Evolutionary conservation across 257 asterid genomes (phyloP).

Genomic region (Eucommia ulmoides): DNA sequence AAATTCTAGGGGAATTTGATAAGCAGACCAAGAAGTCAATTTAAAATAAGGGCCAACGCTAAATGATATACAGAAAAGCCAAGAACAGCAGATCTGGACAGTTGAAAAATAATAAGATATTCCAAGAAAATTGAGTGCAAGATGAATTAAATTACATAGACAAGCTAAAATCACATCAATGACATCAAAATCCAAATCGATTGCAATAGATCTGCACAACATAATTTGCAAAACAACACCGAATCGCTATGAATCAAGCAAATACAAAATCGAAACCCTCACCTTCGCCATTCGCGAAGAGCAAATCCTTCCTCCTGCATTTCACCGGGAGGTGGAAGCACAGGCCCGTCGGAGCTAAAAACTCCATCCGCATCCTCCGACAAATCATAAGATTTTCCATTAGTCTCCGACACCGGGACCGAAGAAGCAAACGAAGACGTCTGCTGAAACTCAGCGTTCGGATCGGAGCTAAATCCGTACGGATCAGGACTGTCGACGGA

Average conservation of each 20-base stretch:
- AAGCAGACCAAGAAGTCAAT: too few relatives aligned
- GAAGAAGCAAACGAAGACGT: neutral
- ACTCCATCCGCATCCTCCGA: neutral
- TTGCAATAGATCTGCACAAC: neutral
- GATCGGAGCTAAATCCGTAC: neutral
- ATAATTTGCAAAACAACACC: neutral
- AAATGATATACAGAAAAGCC: too few relatives aligned
- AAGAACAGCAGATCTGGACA: too few relatives aligned
- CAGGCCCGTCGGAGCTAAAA: neutral
- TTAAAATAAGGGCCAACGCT: too few relatives aligned
- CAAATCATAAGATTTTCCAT: neutral
- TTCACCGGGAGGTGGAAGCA: neutral
- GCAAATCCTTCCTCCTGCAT: neutral
- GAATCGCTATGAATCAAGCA: neutral
- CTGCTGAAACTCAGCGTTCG: neutral
- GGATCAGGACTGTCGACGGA: neutral
- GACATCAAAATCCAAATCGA: too few relatives aligned
- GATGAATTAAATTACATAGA: too few relatives aligned
- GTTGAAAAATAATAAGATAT: too few relatives aligned
- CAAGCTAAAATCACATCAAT: too few relatives aligned
- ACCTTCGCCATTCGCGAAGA: neutral
- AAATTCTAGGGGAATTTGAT: too few relatives aligned
- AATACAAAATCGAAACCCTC: neutral
- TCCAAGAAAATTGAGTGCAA: too few relatives aligned
- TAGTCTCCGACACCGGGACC: neutral